Evolutionary conservation across 2,329 filamentous ascomycete species (phyloP).

Genomic region (Fusarium sp.): DNA sequence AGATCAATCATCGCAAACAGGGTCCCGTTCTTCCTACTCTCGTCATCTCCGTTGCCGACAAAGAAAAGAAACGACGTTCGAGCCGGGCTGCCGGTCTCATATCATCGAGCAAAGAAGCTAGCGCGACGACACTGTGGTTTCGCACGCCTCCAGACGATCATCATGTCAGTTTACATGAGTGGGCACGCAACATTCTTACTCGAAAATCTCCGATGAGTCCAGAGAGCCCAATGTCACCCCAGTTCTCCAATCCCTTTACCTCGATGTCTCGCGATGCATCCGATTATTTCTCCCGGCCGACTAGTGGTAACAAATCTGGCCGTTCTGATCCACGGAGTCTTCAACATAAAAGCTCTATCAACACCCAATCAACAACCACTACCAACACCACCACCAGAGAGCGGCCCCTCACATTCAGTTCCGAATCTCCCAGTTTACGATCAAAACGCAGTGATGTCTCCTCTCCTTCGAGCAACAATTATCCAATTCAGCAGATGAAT

Average conservation of each 20-base stretch:
- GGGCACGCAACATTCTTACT: slow-evolving; percentile 63
- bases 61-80: slow-evolving; percentile 70
- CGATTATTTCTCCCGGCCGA: slow-evolving; percentile 55
- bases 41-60: slow-evolving; percentile 66
- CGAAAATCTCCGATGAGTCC: slow-evolving; percentile 57
- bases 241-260: slow-evolving; percentile 64
- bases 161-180: slow-evolving; percentile 64
- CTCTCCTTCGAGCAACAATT: slow-evolving; percentile 62
- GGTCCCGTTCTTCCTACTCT: slow-evolving; percentile 68
- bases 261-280: slow-evolving; percentile 52
- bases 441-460: slow-evolving; percentile 72
- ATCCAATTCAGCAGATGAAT: slow-evolving; percentile 50
- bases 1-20: slow-evolving; percentile 69
- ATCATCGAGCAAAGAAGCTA: slow-evolving; percentile 59
- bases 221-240: slow-evolving; percentile 63
- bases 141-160: slow-evolving; percentile 63
- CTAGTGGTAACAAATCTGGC: slow-evolving; percentile 53
- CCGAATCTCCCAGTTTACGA: slow-evolving; percentile 67
- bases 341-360: slow-evolving; percentile 59
- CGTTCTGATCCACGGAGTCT: slow-evolving; percentile 48
- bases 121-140: slow-evolving; percentile 64
- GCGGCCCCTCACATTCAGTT: slow-evolving; percentile 61
- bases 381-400: slow-evolving; percentile 52
- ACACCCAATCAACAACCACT: slow-evolving; percentile 58
- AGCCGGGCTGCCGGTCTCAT: slow-evolving; percentile 69